Evolutionary conservation across 2,329 filamentous ascomycete species (phyloP).

Genomic region (Microcyclosporella mali): DNA sequence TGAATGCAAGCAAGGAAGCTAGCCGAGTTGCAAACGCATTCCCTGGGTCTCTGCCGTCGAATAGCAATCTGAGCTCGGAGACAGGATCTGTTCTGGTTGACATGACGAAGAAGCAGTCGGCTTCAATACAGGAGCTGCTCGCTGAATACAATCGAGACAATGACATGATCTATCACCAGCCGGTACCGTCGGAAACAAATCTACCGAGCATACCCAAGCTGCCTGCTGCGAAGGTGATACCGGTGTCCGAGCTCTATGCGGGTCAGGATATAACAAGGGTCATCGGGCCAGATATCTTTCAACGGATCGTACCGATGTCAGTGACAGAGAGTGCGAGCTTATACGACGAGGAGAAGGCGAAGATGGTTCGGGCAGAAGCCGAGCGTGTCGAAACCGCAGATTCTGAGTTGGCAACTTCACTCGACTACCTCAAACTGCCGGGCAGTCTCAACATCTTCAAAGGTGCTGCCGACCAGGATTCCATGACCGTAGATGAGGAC

Average conservation of each 20-base stretch:
- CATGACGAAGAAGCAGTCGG: slow-evolving; percentile 73
- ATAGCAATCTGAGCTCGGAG: slow-evolving; percentile 77
- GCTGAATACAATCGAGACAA: slow-evolving; percentile 80
- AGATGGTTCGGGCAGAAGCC: slow-evolving; percentile 85
- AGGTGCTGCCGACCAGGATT: slow-evolving; percentile 82
- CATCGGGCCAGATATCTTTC: slow-evolving; percentile 92
- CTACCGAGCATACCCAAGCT: slow-evolving; percentile 79
- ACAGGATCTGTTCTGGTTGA: slow-evolving; percentile 69
- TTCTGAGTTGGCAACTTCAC: slow-evolving; percentile 87
- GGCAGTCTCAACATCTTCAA: slow-evolving; percentile 76
- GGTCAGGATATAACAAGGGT: slow-evolving; percentile 96
- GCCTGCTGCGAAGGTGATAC: slow-evolving; percentile 92
- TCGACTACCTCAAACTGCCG: slow-evolving; percentile 89
- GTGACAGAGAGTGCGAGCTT: slow-evolving; percentile 95
- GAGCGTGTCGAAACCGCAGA: slow-evolving; percentile 91
- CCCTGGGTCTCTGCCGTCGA: slow-evolving; percentile 69
- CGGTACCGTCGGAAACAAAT: slow-evolving; percentile 76
- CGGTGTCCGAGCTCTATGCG: slow-evolving; percentile 91
- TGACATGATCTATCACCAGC: slow-evolving; percentile 96
- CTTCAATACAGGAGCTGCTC: slow-evolving; percentile 75
- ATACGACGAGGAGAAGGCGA: slow-evolving; percentile 98
- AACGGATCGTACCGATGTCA: slow-evolving; percentile 90
- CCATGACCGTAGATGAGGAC: slow-evolving; percentile 77
- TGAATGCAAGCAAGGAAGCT: slow-evolving; percentile 71
- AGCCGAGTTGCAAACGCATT: slow-evolving; percentile 70